Percentiles rank a stretch among this genome's conserved stretches.
phyloP scores from a whole-genome alignment of 495 filamentous ascomycete species.

The Xylaria telfairii region DNA sequence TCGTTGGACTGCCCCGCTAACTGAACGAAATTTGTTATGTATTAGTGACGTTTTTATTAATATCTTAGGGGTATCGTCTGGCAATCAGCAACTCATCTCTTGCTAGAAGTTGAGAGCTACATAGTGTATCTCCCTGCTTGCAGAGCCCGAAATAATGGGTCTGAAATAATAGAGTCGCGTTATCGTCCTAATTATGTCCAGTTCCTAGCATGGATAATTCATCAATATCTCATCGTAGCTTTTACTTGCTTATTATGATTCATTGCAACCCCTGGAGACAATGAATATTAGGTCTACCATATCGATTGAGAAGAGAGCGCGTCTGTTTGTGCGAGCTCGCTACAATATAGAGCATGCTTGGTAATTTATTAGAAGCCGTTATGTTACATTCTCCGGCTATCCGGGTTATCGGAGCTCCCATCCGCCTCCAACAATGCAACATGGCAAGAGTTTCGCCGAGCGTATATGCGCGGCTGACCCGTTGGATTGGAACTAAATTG shows the following conservation, averaged over 20 bases:
- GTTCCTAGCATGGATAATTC: neutral
- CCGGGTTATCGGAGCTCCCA: constrained; percentile 6
- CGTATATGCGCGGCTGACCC: constrained; percentile 6
- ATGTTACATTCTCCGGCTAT: constrained; percentile 13
- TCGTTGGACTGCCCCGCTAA: neutral
- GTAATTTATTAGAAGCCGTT: neutral
- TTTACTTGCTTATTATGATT: no score
- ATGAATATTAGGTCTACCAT: neutral
- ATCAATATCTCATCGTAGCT: neutral
- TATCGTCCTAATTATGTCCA: neutral
- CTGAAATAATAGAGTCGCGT: neutral
- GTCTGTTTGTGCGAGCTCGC: neutral
- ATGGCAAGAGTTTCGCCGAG: constrained; percentile 5
- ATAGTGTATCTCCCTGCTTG: neutral
- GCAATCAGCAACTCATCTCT: neutral
- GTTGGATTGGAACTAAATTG: constrained; percentile 4
- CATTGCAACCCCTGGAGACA: neutral
- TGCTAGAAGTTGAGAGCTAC: neutral
- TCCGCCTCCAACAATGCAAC: constrained; percentile 13
- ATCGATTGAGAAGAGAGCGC: neutral
- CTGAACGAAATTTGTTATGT: neutral
- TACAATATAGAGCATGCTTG: neutral
- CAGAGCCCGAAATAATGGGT: neutral
- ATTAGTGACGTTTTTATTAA: neutral
- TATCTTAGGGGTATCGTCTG: neutral